Conservation (phyloP, 2,329 filamentous ascomycete species). For the Colletotrichum costaricense region DNA sequence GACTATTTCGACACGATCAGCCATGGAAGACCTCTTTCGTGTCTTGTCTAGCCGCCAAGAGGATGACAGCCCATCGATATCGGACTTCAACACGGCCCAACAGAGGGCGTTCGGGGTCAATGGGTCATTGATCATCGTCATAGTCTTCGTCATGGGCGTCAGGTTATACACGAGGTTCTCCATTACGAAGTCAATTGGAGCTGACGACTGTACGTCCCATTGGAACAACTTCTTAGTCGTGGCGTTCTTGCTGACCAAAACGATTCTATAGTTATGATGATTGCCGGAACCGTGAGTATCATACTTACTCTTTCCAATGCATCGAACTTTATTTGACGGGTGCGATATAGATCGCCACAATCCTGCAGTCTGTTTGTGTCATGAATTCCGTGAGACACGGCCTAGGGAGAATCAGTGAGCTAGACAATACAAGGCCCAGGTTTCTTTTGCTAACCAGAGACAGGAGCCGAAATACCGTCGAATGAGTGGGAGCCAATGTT, state of each 20-base stretch:
- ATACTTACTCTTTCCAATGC: background rate
- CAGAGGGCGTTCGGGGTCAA: conserved; percentile 3
- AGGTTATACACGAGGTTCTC: conserved; percentile 11
- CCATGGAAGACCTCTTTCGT: no score
- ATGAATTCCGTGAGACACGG: no score
- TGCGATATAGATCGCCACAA: background rate
- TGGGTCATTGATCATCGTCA: conserved; percentile 14
- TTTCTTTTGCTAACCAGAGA: background rate
- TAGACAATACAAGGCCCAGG: background rate
- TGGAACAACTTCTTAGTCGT: no score
- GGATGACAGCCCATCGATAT: background rate
- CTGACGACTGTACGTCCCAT: conserved; percentile 4
- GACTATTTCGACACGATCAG: no score
- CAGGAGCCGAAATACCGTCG: background rate
- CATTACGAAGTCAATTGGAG: conserved; percentile 8
- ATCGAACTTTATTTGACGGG: background rate
- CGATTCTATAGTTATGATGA: background rate
- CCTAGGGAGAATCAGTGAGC: no score
- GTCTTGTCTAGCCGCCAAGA: no score
- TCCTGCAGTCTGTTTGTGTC: background rate
- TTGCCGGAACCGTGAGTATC: background rate
- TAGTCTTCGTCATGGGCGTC: conserved; percentile 4
- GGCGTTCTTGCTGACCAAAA: background rate
- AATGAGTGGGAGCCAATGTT: conserved; percentile 15
- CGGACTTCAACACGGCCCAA: background rate